Conservation (phyloP, 2,329 filamentous ascomycete genomes). For the Dactylella cylindrospora region DNA sequence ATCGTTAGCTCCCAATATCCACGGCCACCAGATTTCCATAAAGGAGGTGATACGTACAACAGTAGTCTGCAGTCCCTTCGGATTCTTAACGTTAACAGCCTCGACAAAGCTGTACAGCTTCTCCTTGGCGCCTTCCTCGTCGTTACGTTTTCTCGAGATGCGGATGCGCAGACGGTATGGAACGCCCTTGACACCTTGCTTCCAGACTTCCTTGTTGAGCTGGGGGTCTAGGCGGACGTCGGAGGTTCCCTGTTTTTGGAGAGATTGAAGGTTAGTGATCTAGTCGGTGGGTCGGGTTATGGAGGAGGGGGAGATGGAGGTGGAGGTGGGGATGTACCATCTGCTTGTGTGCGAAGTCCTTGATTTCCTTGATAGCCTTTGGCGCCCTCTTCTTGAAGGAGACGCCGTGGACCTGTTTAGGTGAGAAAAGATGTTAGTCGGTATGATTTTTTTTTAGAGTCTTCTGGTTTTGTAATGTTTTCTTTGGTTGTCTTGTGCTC, state of each 20-base stretch:
- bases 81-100: slow-evolving; percentile 98
- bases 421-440: slow-evolving; percentile 48
- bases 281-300: slow-evolving; percentile 3
- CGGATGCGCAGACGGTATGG: slow-evolving; percentile 95
- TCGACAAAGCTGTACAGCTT: slow-evolving; percentile 99
- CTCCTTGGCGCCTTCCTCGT: slow-evolving; percentile 99
- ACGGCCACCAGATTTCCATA: background rate
- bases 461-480: too few species aligned
- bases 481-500: too few species aligned
- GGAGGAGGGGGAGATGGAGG: background rate
- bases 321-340: slow-evolving; percentile 72
- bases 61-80: slow-evolving; percentile 93
- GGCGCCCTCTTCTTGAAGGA: slow-evolving; percentile 99
- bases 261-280: slow-evolving; percentile 45
- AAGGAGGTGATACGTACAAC: slow-evolving; percentile 60
- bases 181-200: slow-evolving; percentile 97
- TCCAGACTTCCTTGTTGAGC: slow-evolving; percentile 99
- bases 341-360: slow-evolving; percentile 83
- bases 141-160: slow-evolving; percentile 99
- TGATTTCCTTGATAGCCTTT: slow-evolving; percentile 99
- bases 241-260: slow-evolving; percentile 71
- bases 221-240: slow-evolving; percentile 98
- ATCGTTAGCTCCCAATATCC: slow-evolving; percentile 1
- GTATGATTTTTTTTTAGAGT: too few species aligned
- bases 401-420: slow-evolving; percentile 83